These are phyloP conservation scores for Echeveria elegans DNA, from an alignment of 164 flowering plant genomes.

Conservation along the genomic window DNA sequence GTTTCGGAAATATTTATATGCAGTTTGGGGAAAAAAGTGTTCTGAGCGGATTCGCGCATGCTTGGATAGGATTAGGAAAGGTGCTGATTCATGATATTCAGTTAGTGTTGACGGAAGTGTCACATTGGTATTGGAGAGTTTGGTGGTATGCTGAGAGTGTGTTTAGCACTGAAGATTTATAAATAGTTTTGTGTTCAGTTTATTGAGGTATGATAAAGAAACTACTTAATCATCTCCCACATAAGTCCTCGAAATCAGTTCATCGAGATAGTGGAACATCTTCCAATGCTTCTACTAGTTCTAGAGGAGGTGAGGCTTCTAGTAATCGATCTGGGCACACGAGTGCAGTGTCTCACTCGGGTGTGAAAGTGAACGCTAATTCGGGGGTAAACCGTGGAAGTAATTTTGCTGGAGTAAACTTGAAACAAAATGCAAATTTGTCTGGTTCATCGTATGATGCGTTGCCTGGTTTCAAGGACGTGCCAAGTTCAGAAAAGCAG, in stretches of 20 bases:
- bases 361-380: neutral
- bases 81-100: neutral
- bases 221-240: conserved; percentile 5
- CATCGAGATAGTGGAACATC: neutral
- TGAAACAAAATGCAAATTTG: neutral
- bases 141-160: neutral
- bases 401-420: neutral
- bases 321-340: neutral
- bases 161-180: neutral
- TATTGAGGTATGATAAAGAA: conserved; percentile 8
- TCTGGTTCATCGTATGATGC: neutral
- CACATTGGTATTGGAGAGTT: neutral
- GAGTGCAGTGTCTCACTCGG: neutral
- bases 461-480: conserved; percentile 6
- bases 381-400: neutral
- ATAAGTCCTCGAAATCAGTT: neutral
- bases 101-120: neutral
- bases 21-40: neutral
- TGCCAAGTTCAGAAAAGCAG: conserved; percentile 4
- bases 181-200: neutral
- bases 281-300: conserved; percentile 7
- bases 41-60: neutral
- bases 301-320: neutral
- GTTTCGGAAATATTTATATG: neutral
- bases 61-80: neutral